Percentiles rank a stretch among this genome's conserved stretches.
Evolutionary conservation across 495 filamentous ascomycete genomes (phyloP).

Genomic region (Wilcoxina mikolae): DNA sequence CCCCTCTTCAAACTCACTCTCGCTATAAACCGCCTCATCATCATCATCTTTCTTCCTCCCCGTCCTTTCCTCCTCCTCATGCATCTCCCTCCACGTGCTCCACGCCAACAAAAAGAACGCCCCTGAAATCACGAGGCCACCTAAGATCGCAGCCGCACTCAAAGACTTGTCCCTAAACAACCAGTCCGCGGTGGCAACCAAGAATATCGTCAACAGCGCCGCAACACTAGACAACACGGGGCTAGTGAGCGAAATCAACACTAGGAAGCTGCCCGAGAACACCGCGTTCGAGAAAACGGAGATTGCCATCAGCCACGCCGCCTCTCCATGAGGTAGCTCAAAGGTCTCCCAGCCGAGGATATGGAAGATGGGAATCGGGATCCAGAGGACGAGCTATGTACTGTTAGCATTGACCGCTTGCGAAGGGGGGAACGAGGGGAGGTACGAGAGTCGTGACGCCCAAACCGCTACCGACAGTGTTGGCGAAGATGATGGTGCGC

Average conservation of each 20-base stretch:
- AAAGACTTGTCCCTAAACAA: constrained; percentile 59
- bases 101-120: constrained; percentile 78
- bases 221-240: constrained; percentile 87
- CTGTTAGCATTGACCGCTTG: not conserved
- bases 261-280: constrained; percentile 87
- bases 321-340: constrained; percentile 58
- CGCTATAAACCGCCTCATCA: constrained; percentile 7
- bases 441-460: constrained; percentile 58
- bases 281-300: constrained; percentile 70
- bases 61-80: constrained; percentile 49
- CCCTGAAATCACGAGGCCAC: constrained; percentile 71
- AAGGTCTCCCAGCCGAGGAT: constrained; percentile 63
- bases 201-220: constrained; percentile 85
- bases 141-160: constrained; percentile 55
- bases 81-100: constrained; percentile 85
- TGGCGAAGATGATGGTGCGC: constrained; percentile 82
- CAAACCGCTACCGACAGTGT: constrained; percentile 73
- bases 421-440: not conserved
- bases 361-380: constrained; percentile 77
- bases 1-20: not conserved
- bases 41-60: constrained; percentile 33
- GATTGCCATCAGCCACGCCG: constrained; percentile 63
- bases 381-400: constrained; percentile 61
- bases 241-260: constrained; percentile 79
- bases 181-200: constrained; percentile 88